phyloP scores from a whole-genome alignment of 2,329 filamentous ascomycete species.

The Ophiostoma sp. region DNA sequence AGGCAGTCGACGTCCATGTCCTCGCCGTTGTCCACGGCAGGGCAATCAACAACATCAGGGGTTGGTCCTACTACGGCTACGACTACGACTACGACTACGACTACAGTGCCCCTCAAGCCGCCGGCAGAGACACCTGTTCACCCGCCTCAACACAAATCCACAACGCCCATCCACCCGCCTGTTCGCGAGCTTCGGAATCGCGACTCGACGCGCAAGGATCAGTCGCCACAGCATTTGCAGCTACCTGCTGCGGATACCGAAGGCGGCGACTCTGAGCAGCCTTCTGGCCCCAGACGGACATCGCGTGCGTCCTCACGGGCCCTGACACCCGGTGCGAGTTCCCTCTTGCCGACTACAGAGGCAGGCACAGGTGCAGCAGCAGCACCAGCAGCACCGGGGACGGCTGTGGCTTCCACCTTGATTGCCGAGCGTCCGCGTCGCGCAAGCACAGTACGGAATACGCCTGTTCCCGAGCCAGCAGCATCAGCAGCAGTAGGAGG shows the following conservation, averaged over 20 bases:
- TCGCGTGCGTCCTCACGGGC: constrained; percentile 24
- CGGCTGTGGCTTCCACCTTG: constrained; percentile 34
- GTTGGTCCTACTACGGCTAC: constrained; percentile 9
- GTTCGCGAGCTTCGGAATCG: constrained; percentile 34
- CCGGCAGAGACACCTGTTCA: constrained; percentile 33
- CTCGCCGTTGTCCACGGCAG: constrained; percentile 20
- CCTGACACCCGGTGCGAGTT: constrained; percentile 15
- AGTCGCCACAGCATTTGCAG: constrained; percentile 25
- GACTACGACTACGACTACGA: constrained; percentile 26
- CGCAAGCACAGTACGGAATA: constrained; percentile 53
- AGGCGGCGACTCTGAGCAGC: not conserved
- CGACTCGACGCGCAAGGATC: constrained; percentile 29
- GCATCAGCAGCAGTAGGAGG: constrained; percentile 31
- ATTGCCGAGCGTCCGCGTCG: constrained; percentile 51
- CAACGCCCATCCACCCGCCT: constrained; percentile 35
- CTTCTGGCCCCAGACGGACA: not conserved
- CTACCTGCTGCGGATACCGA: not conserved
- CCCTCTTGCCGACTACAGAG: constrained; percentile 13
- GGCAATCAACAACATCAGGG: not conserved
- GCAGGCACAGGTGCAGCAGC: constrained; percentile 30
- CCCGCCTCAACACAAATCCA: constrained; percentile 33
- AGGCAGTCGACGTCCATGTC: constrained; percentile 19
- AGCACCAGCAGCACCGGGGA: constrained; percentile 46
- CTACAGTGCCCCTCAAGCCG: constrained; percentile 31
- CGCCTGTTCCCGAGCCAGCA: constrained; percentile 47